A percentile compares a stretch with the other conserved stretches of the same genome.
Evolutionary conservation across 2,329 filamentous ascomycete genomes (phyloP).

Genomic region (Lasiodiplodia gonubiensis): DNA sequence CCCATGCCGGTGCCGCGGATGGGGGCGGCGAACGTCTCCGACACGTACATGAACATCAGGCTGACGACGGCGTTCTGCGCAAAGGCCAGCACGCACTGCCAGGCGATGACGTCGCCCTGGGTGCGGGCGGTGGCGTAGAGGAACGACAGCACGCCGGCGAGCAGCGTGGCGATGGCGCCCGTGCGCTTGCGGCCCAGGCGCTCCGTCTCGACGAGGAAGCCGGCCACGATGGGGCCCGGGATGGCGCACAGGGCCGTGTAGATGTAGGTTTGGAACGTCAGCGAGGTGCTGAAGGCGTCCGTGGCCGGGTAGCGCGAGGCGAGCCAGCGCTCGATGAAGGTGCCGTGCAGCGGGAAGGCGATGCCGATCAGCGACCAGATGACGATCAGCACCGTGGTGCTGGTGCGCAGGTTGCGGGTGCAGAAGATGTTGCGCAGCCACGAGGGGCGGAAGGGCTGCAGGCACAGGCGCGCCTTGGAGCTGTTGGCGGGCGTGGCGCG

Average conservation of each 20-base stretch:
- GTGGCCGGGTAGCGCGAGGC: conserved; percentile 58
- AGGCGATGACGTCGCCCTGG: conserved; percentile 64
- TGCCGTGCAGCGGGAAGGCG: conserved; percentile 57
- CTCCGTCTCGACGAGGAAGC: conserved; percentile 42
- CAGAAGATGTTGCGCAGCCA: conserved; percentile 47
- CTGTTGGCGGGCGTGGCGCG: conserved; percentile 29
- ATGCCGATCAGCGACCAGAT: conserved; percentile 50
- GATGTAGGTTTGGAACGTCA: conserved; percentile 61
- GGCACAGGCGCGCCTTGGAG: conserved; percentile 40
- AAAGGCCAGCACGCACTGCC: conserved; percentile 72
- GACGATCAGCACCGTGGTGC: conserved; percentile 52
- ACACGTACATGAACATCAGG: conserved; percentile 76
- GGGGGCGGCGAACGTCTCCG: conserved; percentile 75
- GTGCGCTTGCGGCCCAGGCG: conserved; percentile 52
- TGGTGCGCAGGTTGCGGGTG: conserved; percentile 43
- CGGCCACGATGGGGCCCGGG: conserved; percentile 55
- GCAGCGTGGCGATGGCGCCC: conserved; percentile 49
- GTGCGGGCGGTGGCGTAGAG: conserved; percentile 56
- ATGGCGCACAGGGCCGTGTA: conserved; percentile 61
- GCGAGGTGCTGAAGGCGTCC: conserved; percentile 48
- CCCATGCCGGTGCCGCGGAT: conserved; percentile 74
- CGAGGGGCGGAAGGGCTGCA: conserved; percentile 30
- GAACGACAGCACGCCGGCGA: conserved; percentile 53
- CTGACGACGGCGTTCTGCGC: conserved; percentile 66
- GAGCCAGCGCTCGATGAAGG: conserved; percentile 59